Evolutionary conservation across 495 filamentous ascomycete genomes (phyloP).

Genomic region (Aspergillus olivimuriae): DNA sequence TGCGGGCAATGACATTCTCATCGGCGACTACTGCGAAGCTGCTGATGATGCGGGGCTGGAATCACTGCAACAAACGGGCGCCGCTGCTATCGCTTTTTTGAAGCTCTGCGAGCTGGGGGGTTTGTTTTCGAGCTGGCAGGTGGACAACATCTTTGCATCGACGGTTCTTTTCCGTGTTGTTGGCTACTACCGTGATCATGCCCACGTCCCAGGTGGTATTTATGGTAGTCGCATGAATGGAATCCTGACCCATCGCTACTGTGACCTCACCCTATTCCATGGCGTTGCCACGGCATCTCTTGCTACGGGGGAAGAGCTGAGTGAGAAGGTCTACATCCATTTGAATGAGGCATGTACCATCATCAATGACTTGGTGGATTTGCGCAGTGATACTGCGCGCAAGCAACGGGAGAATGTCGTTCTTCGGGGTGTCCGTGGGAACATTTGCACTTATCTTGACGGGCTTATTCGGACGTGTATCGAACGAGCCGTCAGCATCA

Average conservation of each 20-base stretch:
- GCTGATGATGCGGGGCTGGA: conserved; percentile 6
- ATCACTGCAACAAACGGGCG: conserved; percentile 12
- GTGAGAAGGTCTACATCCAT: neutral
- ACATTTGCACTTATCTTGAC: conserved; percentile 14
- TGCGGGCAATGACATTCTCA: conserved; percentile 16
- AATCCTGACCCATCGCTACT: conserved; percentile 9
- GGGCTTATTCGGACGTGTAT: conserved; percentile 8
- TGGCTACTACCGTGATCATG: conserved; percentile 16
- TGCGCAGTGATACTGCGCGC: conserved; percentile 16
- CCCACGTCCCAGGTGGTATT: conserved; percentile 6
- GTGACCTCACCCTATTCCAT: conserved; percentile 9
- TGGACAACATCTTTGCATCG: neutral
- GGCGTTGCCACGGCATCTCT: conserved; percentile 11
- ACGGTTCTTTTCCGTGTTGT: conserved; percentile 16
- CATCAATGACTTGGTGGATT: conserved; percentile 17
- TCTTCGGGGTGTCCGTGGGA: conserved; percentile 12
- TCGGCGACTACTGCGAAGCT: conserved; percentile 21
- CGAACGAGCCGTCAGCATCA: neutral
- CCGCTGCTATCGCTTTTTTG: conserved; percentile 15
- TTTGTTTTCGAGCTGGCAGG: conserved; percentile 1
- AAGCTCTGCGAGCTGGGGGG: conserved; percentile 13
- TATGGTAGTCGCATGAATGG: conserved; percentile 19
- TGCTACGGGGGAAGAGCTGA: conserved; percentile 9
- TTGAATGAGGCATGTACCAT: conserved; percentile 8
- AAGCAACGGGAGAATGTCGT: conserved; percentile 17